Evolutionary conservation across 202 grass and related monocot genomes (phyloP).

Genomic region (Alloteropsis angusta): DNA sequence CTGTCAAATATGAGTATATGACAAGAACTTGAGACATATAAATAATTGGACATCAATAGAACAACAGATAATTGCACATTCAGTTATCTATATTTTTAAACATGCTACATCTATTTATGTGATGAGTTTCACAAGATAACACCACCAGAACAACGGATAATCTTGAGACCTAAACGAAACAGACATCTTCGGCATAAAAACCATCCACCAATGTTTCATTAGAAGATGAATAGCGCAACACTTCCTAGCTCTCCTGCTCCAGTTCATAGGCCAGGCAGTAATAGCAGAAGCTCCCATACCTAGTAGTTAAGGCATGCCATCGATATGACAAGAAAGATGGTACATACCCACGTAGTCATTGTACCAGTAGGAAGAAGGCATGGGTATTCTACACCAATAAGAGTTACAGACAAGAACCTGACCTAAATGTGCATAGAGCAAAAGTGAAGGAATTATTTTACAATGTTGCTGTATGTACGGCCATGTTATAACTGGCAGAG

Average conservation of each 20-base stretch:
- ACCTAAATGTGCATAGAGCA: not conserved
- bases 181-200: conserved; percentile 17
- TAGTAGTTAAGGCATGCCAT: not conserved
- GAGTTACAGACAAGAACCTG: not conserved
- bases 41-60: too few species aligned
- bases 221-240: conserved; percentile 6
- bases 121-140: not conserved
- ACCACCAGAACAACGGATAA: not conserved
- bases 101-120: not conserved
- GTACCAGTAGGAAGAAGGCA: not conserved
- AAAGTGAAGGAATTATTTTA: not conserved
- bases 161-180: not conserved
- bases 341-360: not conserved
- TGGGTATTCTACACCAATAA: not conserved
- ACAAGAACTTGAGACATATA: not conserved
- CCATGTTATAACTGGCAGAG: not conserved
- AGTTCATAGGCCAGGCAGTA: not conserved
- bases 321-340: conserved; percentile 3
- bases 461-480: not conserved
- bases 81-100: conserved; percentile 14
- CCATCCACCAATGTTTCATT: not conserved
- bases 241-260: not conserved
- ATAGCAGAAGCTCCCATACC: not conserved
- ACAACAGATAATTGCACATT: not conserved
- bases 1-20: conserved; percentile 48